Percentiles rank a stretch among this genome's conserved stretches.
Conservation (phyloP, 495 filamentous ascomycete species). For the Annulohypoxylon stygium region DNA sequence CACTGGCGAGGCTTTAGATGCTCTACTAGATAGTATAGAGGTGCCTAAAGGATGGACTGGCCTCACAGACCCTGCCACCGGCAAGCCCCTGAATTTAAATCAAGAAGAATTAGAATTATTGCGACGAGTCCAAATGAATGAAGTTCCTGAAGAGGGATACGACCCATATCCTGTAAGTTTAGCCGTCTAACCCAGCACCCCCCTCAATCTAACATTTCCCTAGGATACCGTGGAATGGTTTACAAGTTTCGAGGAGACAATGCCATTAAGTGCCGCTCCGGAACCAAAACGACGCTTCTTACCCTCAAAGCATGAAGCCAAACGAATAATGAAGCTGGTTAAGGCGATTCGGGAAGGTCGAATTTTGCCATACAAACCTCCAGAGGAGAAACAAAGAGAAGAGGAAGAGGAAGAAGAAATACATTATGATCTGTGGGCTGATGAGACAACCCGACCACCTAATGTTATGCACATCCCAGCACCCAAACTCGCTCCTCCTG, state of each 20-base stretch:
- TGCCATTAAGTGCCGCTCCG: constrained; percentile 93
- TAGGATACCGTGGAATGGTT: constrained; percentile 92
- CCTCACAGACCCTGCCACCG: constrained; percentile 90
- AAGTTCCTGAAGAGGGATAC: constrained; percentile 86
- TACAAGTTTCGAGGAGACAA: constrained; percentile 86
- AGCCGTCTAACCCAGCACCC: background rate
- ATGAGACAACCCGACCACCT: constrained; percentile 84
- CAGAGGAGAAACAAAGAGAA: constrained; percentile 77
- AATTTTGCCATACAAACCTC: constrained; percentile 90
- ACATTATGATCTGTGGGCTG: constrained; percentile 92
- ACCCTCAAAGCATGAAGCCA: constrained; percentile 97
- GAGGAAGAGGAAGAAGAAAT: constrained; percentile 74
- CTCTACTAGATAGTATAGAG: constrained; percentile 94
- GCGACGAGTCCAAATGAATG: constrained; percentile 89
- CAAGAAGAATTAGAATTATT: constrained; percentile 90
- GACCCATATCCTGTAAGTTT: constrained; percentile 82
- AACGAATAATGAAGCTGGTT: constrained; percentile 97
- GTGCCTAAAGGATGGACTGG: constrained; percentile 99
- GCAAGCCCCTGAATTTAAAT: constrained; percentile 88
- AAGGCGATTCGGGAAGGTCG: constrained; percentile 94
- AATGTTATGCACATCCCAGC: constrained; percentile 97
- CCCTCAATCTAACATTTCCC: constrained; percentile 24
- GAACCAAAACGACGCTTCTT: constrained; percentile 96
- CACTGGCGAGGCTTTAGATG: constrained; percentile 93
- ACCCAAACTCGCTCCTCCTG: constrained; percentile 92